phyloP scores from a whole-genome alignment of 805 yeast genomes.

The Yamadazyma ubonensis region DNA sequence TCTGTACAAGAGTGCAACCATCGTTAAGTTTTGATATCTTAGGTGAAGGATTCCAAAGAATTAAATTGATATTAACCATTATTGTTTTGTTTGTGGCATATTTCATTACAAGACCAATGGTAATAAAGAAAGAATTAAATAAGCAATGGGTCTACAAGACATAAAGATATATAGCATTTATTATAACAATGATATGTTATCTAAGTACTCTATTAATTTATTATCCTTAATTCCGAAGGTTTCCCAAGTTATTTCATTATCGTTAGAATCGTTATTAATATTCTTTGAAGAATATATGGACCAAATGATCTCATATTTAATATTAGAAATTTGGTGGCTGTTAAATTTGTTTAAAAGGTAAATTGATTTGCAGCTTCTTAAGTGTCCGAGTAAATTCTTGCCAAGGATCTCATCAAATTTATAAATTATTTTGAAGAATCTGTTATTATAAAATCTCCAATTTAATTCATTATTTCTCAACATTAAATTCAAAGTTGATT shows the following conservation, averaged over 20 bases:
- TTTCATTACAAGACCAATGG: constrained; percentile 56
- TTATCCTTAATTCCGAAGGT: constrained; percentile 27
- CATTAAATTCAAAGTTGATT: constrained; percentile 20
- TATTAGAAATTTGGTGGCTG: constrained; percentile 34
- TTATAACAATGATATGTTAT: constrained; percentile 10
- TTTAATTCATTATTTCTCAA: constrained; percentile 16
- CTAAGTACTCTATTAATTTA: constrained; percentile 12
- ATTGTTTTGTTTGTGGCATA: constrained; percentile 47
- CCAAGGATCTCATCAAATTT: constrained; percentile 23
- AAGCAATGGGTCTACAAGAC: constrained; percentile 47
- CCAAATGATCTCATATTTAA: constrained; percentile 42
- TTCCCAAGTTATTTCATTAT: constrained; percentile 23
- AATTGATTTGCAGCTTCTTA: constrained; percentile 23
- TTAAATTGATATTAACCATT: constrained; percentile 61
- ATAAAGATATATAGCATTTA: constrained; percentile 2
- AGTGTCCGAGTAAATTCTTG: constrained; percentile 10
- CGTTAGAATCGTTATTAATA: constrained; percentile 6
- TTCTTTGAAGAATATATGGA: constrained; percentile 26
- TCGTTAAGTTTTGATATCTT: constrained; percentile 81
- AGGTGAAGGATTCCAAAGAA: constrained; percentile 63
- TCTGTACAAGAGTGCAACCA: constrained; percentile 76
- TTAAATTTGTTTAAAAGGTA: constrained; percentile 35
- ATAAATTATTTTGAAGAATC: constrained; percentile 22
- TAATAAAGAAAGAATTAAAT: constrained; percentile 51
- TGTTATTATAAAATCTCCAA: constrained; percentile 26